These are phyloP conservation scores for Cladorrhinum sp. DNA, from an alignment of 2,329 filamentous ascomycete species.

Conservation along the genomic window DNA sequence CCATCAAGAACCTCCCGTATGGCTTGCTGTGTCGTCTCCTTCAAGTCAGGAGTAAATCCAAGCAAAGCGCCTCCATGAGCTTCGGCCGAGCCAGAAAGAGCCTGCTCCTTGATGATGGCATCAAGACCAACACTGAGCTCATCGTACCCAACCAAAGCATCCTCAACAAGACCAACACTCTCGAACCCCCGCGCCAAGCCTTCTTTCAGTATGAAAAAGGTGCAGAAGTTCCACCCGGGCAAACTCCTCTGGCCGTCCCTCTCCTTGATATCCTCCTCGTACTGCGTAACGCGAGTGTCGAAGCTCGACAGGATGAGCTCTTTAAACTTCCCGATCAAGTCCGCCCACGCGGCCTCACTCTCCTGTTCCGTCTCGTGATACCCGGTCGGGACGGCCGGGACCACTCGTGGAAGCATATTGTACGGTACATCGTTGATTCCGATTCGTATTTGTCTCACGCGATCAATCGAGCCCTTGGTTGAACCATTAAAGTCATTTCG, in stretches of 20 bases:
- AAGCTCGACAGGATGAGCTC: conserved; percentile 84
- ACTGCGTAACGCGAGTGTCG: conserved; percentile 84
- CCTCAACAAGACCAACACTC: conserved; percentile 91
- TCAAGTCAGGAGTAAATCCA: conserved; percentile 69
- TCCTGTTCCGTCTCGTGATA: conserved; percentile 73
- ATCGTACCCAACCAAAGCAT: conserved; percentile 91
- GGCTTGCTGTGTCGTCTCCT: conserved; percentile 53
- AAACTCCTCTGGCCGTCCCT: conserved; percentile 82
- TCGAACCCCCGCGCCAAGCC: conserved; percentile 91
- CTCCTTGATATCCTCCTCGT: conserved; percentile 95
- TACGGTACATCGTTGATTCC: conserved; percentile 67
- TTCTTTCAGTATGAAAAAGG: conserved; percentile 97
- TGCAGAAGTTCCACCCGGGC: conserved; percentile 98
- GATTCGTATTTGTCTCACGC: conserved; percentile 81
- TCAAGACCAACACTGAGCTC: conserved; percentile 88
- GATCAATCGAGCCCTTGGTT: conserved; percentile 67
- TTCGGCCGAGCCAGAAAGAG: conserved; percentile 53
- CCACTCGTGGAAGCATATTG: conserved; percentile 59
- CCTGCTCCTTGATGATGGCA: conserved; percentile 72
- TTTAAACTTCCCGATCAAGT: conserved; percentile 84
- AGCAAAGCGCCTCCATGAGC: conserved; percentile 72
- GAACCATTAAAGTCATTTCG: conserved; percentile 83
- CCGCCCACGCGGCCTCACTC: conserved; percentile 75
- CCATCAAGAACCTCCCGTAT: conserved; percentile 36
- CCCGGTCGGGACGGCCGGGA: conserved; percentile 60